These are phyloP conservation scores for Apiospora pterosperma DNA, from an alignment of 2,329 filamentous ascomycete genomes.

Conservation along the genomic window DNA sequence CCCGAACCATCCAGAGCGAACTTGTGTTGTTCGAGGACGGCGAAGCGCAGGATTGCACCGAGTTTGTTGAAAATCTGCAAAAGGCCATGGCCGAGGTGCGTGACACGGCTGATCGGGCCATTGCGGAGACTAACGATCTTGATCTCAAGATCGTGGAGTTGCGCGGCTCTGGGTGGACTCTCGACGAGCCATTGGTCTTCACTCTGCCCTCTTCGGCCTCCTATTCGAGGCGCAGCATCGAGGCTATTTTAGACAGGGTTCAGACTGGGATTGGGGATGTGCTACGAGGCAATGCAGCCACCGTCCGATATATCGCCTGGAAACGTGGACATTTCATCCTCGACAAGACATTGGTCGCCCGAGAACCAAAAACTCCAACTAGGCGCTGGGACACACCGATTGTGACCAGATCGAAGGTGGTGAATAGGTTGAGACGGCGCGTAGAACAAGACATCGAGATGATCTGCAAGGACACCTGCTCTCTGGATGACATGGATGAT, in stretches of 20 bases:
- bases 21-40: constrained; percentile 43
- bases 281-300: constrained; percentile 42
- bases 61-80: constrained; percentile 40
- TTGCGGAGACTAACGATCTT: constrained; percentile 43
- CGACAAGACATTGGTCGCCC: constrained; percentile 44
- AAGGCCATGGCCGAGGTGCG: constrained; percentile 32
- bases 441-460: constrained; percentile 46
- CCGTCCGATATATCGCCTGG: constrained; percentile 44
- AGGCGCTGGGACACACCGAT: constrained; percentile 26
- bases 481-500: constrained; percentile 34
- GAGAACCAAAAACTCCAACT: constrained; percentile 17
- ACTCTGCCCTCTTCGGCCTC: constrained; percentile 38
- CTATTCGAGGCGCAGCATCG: constrained; percentile 41
- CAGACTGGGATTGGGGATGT: constrained; percentile 48
- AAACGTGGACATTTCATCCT: constrained; percentile 52
- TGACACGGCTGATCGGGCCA: constrained; percentile 36
- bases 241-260: constrained; percentile 48
- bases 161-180: constrained; percentile 41
- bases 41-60: constrained; percentile 38
- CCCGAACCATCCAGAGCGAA: constrained; percentile 38
- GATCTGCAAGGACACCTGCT: constrained; percentile 49
- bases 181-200: constrained; percentile 44
- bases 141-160: constrained; percentile 46
- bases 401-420: constrained; percentile 36
- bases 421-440: constrained; percentile 39